Evolutionary conservation across 768 basidiomycete species (phyloP).

Genomic region (Leucocoprinus leucothites): DNA sequence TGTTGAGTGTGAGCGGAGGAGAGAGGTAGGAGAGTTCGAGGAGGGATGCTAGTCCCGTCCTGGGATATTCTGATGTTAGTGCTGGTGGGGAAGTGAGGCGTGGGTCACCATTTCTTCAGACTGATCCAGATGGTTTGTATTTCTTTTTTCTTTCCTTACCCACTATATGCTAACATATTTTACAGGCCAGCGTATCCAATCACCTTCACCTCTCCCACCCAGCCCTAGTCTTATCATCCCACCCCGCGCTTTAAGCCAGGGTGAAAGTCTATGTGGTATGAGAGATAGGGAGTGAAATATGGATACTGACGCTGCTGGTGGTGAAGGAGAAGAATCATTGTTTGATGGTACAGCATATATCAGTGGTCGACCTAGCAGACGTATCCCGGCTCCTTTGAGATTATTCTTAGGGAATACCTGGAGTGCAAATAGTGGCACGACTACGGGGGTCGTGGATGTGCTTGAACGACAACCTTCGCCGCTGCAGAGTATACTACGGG

Average conservation of each 20-base stretch:
- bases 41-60: not conserved
- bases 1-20: not conserved
- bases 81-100: not conserved
- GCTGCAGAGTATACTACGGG: slow-evolving; percentile 4
- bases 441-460: not conserved
- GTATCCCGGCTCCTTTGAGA: not conserved
- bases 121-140: too few species aligned
- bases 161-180: too few species aligned
- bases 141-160: too few species aligned
- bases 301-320: not conserved
- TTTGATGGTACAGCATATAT: too few species aligned
- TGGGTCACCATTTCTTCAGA: slow-evolving; percentile 10
- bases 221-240: not conserved
- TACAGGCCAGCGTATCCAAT: too few species aligned
- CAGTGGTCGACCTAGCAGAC: not conserved
- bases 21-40: not conserved
- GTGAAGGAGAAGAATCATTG: too few species aligned
- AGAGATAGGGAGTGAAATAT: too few species aligned
- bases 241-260: not conserved
- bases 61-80: too few species aligned
- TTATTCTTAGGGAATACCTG: not conserved
- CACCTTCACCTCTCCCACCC: not conserved
- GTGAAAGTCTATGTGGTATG: not conserved
- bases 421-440: not conserved
- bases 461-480: slow-evolving; percentile 5